Conservation (phyloP, 1,139 yeast genomes). For the Taiozyma sp. region DNA sequence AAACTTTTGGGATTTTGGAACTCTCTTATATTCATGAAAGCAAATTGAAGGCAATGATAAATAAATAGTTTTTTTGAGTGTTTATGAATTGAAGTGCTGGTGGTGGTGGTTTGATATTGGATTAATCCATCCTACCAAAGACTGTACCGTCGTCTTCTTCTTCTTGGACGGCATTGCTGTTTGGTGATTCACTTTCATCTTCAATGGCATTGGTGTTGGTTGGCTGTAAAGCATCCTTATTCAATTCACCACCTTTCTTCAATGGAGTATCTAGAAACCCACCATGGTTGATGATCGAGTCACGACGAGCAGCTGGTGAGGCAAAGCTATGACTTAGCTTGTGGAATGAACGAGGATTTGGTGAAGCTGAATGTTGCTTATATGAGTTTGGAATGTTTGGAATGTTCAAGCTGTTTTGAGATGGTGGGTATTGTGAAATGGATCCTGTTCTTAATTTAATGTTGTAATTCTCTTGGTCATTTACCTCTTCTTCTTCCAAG, state of each 20-base stretch:
- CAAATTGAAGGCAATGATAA: background rate
- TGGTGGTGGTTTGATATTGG: background rate
- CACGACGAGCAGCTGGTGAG: conserved; percentile 6
- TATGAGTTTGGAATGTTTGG: background rate
- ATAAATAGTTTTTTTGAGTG: background rate
- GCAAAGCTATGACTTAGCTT: conserved; percentile 2
- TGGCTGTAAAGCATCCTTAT: conserved; percentile 1
- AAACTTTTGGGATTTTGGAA: too few relatives aligned
- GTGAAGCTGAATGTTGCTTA: background rate
- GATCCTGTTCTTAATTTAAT: conserved; percentile 26
- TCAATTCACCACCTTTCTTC: conserved; percentile 1
- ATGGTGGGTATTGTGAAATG: conserved; percentile 29
- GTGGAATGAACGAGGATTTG: background rate
- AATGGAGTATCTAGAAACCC: conserved; percentile 21
- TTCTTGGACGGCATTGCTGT: conserved; percentile 7
- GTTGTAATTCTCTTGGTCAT: conserved; percentile 9
- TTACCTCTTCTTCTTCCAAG: conserved; percentile 5
- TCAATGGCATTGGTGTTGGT: conserved; percentile 7
- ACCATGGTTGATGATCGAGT: conserved; percentile 6
- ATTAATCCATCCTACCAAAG: conserved; percentile 30
- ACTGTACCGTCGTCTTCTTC: conserved; percentile 23
- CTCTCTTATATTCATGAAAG: background rate
- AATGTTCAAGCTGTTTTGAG: conserved; percentile 9
- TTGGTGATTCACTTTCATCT: conserved; percentile 9
- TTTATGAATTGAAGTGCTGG: background rate